A percentile compares a stretch with the other conserved stretches of the same genome.
Conservation (phyloP, 148 eudicot genomes). For the Vaccinium vitisidaea region DNA sequence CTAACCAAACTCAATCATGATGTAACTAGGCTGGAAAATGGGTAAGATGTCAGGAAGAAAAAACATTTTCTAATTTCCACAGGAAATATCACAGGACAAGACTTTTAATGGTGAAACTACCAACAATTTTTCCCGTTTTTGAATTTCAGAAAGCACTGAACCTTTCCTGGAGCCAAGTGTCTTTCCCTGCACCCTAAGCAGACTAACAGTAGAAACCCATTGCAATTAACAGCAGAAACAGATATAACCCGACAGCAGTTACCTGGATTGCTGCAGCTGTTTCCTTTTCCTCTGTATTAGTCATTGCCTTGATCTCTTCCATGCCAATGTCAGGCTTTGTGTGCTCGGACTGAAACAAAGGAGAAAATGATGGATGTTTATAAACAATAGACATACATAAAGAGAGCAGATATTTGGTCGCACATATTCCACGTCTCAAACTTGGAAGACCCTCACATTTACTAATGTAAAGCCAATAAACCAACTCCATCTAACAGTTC, state of each 20-base stretch:
- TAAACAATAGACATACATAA: not conserved
- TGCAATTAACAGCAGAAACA: not conserved
- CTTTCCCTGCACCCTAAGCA: not conserved
- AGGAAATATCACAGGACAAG: not conserved
- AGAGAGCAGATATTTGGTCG: too few relatives aligned
- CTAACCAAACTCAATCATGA: not conserved
- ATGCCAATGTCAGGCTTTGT: not conserved
- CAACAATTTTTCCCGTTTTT: not conserved
- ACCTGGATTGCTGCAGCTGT: not conserved
- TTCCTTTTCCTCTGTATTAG: conserved; percentile 5
- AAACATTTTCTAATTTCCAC: not conserved
- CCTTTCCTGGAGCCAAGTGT: not conserved
- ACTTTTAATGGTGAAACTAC: not conserved
- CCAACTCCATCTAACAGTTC: not conserved
- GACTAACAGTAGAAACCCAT: not conserved
- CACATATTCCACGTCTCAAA: too few relatives aligned
- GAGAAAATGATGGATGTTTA: not conserved
- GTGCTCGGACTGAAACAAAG: not conserved
- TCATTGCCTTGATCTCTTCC: conserved; percentile 19
- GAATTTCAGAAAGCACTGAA: not conserved
- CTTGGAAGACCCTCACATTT: not conserved
- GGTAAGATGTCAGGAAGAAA: not conserved
- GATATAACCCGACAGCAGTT: not conserved
- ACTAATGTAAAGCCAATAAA: not conserved
- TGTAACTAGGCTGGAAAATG: not conserved